These are phyloP conservation scores for Vicia faba DNA, from an alignment of 306 rosid species.

Conservation along the genomic window DNA sequence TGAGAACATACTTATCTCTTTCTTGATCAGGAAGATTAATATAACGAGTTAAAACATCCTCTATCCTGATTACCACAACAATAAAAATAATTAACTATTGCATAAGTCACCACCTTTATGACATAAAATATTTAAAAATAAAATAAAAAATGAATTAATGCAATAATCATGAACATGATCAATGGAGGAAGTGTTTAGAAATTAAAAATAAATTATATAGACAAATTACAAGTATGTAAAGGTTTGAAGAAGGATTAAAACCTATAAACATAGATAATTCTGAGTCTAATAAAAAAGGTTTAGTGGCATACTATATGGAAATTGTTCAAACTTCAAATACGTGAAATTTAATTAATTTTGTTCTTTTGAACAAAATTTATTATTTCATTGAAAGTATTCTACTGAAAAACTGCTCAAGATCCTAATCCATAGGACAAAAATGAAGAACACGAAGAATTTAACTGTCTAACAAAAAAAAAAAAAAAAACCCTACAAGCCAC, in stretches of 20 bases:
- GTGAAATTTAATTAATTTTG: not conserved
- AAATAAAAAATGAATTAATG: too few species aligned
- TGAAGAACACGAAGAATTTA: not conserved
- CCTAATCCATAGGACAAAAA: slow-evolving; percentile 32
- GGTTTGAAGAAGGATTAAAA: not conserved
- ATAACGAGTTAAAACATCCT: slow-evolving; percentile 81
- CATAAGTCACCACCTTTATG: not conserved
- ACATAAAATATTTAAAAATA: too few species aligned
- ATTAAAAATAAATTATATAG: too few species aligned
- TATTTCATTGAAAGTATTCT: not conserved
- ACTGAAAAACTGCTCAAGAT: slow-evolving; percentile 36
- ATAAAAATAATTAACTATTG: not conserved
- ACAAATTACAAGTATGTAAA: too few species aligned
- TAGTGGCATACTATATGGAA: not conserved
- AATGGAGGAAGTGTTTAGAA: too few species aligned
- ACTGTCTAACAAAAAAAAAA: too few species aligned
- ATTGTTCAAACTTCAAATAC: too few species aligned
- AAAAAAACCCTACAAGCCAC: not conserved
- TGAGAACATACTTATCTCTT: slow-evolving; percentile 64
- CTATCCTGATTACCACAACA: slow-evolving; percentile 60
- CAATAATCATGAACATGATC: too few species aligned
- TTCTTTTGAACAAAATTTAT: not conserved
- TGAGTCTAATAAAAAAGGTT: not conserved
- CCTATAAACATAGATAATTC: not conserved
- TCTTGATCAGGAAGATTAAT: slow-evolving; percentile 81